Conservation (phyloP, 2,329 filamentous ascomycete species). For the Aspergillus sclerotialis region DNA sequence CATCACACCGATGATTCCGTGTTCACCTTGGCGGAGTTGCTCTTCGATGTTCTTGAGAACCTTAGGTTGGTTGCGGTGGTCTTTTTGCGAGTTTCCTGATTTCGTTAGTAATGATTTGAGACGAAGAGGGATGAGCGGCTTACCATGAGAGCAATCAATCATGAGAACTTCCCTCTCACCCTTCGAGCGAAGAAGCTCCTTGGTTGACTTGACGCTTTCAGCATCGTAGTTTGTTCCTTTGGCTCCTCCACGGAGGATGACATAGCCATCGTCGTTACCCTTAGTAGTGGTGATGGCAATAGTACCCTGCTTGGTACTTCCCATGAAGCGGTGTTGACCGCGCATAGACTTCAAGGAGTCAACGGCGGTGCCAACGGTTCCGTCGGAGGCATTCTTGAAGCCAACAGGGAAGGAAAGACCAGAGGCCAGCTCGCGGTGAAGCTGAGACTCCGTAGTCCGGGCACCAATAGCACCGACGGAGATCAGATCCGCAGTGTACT, state of each 20-base stretch:
- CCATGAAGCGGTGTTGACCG: constrained; percentile 93
- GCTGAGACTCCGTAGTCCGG: constrained; percentile 91
- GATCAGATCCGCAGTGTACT: constrained; percentile 89
- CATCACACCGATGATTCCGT: constrained; percentile 93
- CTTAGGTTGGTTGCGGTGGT: constrained; percentile 96
- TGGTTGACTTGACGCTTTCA: constrained; percentile 74
- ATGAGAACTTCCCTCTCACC: constrained; percentile 73
- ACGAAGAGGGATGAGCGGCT: too few species aligned
- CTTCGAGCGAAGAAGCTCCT: constrained; percentile 68
- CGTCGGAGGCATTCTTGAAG: constrained; percentile 99
- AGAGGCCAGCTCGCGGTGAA: constrained; percentile 89
- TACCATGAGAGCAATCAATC: constrained; percentile 94
- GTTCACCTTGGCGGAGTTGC: constrained; percentile 79
- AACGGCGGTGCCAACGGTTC: constrained; percentile 78
- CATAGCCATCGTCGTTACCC: constrained; percentile 95
- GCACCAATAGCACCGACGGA: constrained; percentile 90
- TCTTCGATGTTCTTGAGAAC: constrained; percentile 74
- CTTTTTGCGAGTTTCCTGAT: constrained; percentile 70
- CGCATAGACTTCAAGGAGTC: constrained; percentile 90
- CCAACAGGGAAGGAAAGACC: constrained; percentile 95
- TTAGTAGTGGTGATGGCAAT: constrained; percentile 91
- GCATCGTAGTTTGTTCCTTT: constrained; percentile 92
- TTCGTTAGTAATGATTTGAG: too few species aligned
- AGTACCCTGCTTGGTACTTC: constrained; percentile 91
- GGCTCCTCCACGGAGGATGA: constrained; percentile 86